Evolutionary conservation across 169 alveolate genomes (phyloP).

Genomic region (Plasmodium inui): DNA sequence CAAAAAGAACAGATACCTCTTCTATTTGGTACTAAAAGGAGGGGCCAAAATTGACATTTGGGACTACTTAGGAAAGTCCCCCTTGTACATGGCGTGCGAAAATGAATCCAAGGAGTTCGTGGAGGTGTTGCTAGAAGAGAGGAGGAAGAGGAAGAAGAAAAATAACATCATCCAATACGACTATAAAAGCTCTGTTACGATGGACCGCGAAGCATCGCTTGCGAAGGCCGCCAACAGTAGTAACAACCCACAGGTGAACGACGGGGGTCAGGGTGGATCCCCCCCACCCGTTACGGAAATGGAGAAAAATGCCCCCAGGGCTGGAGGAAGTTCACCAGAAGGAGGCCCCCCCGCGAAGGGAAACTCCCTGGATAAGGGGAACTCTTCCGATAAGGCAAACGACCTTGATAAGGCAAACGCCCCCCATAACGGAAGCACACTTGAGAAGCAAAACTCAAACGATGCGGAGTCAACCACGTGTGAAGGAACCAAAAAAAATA

Average conservation of each 20-base stretch:
- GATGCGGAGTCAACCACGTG: slow-evolving; percentile 31
- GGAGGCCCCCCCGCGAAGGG: background rate
- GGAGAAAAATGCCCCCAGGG: background rate
- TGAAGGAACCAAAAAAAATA: slow-evolving; percentile 27
- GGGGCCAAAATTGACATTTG: slow-evolving; percentile 91
- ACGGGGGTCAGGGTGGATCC: background rate
- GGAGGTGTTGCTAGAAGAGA: slow-evolving; percentile 80
- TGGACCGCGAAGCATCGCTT: slow-evolving; percentile 62
- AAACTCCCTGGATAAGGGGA: background rate
- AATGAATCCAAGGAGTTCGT: slow-evolving; percentile 83
- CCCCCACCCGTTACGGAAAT: background rate
- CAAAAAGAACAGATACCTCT: slow-evolving; percentile 82
- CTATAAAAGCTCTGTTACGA: slow-evolving; percentile 66
- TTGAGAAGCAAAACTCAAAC: slow-evolving; percentile 8
- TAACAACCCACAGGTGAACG: background rate
- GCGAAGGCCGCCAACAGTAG: slow-evolving; percentile 15
- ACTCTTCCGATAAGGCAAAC: background rate
- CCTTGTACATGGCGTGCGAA: slow-evolving; percentile 89
- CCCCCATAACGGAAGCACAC: background rate
- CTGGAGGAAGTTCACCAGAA: background rate
- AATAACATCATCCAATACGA: slow-evolving; percentile 77
- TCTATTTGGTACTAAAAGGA: slow-evolving; percentile 85
- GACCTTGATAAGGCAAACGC: background rate
- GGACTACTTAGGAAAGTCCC: slow-evolving; percentile 90
- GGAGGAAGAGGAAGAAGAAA: slow-evolving; percentile 77